Percentiles rank a stretch among this genome's conserved stretches.
phyloP scores from a whole-genome alignment of 2,329 filamentous ascomycete species.

The Alternaria ethzedia region DNA sequence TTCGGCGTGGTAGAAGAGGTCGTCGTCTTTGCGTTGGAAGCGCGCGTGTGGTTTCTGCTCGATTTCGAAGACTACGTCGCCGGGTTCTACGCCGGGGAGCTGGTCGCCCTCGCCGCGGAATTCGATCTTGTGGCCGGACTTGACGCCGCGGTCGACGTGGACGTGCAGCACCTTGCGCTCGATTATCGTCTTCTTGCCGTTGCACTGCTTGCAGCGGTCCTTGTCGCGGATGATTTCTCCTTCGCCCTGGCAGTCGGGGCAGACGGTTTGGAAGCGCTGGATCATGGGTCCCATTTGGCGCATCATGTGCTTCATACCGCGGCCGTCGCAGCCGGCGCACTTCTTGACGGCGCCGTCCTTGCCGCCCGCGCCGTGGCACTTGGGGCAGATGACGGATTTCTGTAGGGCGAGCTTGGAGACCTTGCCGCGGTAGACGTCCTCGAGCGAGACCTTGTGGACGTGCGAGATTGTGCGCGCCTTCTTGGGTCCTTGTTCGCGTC shows the following conservation, averaged over 20 bases:
- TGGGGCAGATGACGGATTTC: slow-evolving; percentile 94
- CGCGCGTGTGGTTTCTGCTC: slow-evolving; percentile 97
- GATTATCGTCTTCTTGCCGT: slow-evolving; percentile 96
- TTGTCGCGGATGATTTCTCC: slow-evolving; percentile 96
- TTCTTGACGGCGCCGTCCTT: slow-evolving; percentile 98
- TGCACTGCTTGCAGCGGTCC: slow-evolving; percentile 96
- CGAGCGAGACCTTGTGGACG: slow-evolving; percentile 96
- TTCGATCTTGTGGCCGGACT: slow-evolving; percentile 93
- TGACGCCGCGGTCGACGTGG: slow-evolving; percentile 93
- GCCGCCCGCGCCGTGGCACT: slow-evolving; percentile 91
- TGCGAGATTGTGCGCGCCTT: slow-evolving; percentile 97
- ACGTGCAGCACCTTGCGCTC: slow-evolving; percentile 98
- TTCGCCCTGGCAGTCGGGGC: slow-evolving; percentile 96
- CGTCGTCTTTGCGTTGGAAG: slow-evolving; percentile 95
- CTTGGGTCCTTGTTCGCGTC: slow-evolving; percentile 80
- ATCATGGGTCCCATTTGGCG: slow-evolving; percentile 99
- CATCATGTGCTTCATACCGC: slow-evolving; percentile 99
- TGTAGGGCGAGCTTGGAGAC: slow-evolving; percentile 96
- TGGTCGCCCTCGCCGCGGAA: slow-evolving; percentile 98
- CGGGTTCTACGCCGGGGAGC: slow-evolving; percentile 87
- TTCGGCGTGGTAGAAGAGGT: slow-evolving; percentile 92
- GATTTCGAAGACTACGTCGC: slow-evolving; percentile 98
- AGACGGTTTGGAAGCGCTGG: slow-evolving; percentile 98
- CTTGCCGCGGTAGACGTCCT: slow-evolving; percentile 98
- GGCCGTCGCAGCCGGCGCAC: slow-evolving; percentile 87